These are phyloP conservation scores for Leptographium lundbergii DNA, from an alignment of 2,329 filamentous ascomycete genomes.

Conservation along the genomic window DNA sequence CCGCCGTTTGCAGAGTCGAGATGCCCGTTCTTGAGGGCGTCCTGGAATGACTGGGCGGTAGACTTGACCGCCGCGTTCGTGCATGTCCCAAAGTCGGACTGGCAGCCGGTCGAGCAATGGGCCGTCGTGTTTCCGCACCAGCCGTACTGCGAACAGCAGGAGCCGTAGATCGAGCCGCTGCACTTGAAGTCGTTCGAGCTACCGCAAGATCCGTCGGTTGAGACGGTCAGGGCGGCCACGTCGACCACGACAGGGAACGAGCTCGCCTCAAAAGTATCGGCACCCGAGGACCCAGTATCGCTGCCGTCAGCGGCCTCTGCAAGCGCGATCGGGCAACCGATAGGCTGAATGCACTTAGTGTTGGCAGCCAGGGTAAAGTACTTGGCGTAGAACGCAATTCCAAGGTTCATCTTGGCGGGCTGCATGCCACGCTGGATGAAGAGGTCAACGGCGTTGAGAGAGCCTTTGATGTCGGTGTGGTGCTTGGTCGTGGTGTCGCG, in stretches of 20 bases:
- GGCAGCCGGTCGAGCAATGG: conserved; percentile 9
- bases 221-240: conserved; percentile 8
- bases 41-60: conserved; percentile 23
- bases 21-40: conserved; percentile 26
- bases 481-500: conserved; percentile 52
- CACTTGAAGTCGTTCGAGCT: conserved; percentile 4
- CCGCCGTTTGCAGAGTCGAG: conserved; percentile 36
- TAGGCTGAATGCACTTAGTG: conserved; percentile 26
- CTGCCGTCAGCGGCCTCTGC: conserved; percentile 44
- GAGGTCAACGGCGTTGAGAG: conserved; percentile 39
- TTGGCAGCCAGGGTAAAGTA: conserved; percentile 41
- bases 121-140: conserved; percentile 6
- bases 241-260: conserved; percentile 14
- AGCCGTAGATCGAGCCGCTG: background rate
- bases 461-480: conserved; percentile 48
- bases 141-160: conserved; percentile 9
- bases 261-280: conserved; percentile 25
- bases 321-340: conserved; percentile 41
- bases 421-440: conserved; percentile 45
- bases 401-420: conserved; percentile 43
- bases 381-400: conserved; percentile 56
- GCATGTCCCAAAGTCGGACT: conserved; percentile 7
- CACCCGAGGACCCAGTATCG: conserved; percentile 20
- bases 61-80: background rate
- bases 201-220: conserved; percentile 8